A percentile compares a stretch with the other conserved stretches of the same genome.
Conservation (phyloP, 768 basidiomycete species). For the Dioszegia hungarica region DNA sequence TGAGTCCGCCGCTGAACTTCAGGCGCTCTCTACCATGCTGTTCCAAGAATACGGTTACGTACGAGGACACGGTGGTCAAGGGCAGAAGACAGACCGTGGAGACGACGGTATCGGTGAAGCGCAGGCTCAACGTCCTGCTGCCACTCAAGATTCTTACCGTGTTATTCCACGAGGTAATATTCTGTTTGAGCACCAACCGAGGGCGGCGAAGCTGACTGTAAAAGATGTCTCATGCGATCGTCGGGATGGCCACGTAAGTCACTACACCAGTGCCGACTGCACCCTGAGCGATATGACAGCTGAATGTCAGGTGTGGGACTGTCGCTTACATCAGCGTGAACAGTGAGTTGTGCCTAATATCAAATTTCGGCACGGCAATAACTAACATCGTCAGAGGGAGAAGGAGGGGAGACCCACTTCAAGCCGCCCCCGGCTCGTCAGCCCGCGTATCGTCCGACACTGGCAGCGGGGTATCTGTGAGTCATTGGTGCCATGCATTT, state of each 20-base stretch:
- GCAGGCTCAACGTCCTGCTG: conserved; percentile 8
- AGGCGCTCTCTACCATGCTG: too few species aligned
- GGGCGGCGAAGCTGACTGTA: background rate
- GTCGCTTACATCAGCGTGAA: conserved; percentile 31
- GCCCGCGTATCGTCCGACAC: conserved; percentile 13
- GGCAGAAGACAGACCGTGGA: too few species aligned
- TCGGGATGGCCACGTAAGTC: conserved; percentile 21
- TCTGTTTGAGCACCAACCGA: too few species aligned
- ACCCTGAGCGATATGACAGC: too few species aligned
- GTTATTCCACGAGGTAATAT: conserved; percentile 38
- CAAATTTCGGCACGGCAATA: too few species aligned
- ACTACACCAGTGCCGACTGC: too few species aligned
- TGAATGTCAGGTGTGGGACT: conserved; percentile 13
- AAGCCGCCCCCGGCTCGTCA: background rate
- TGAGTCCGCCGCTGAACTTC: too few species aligned
- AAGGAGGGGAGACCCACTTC: conserved; percentile 35
- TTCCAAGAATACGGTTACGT: too few species aligned
- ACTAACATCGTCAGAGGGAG: conserved; percentile 12
- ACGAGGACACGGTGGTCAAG: too few species aligned
- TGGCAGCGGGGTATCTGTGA: conserved; percentile 39
- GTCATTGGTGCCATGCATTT: background rate
- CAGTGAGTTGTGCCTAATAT: conserved; percentile 8
- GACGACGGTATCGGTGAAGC: too few species aligned
- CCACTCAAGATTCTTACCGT: conserved; percentile 39
- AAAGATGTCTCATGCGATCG: conserved; percentile 33